Evolutionary conservation across 192 early-diverging fungal species (phyloP), one percentile per base, ranked within the genome.

Genomic region (Gorgonomyces haynaldii): DNA sequence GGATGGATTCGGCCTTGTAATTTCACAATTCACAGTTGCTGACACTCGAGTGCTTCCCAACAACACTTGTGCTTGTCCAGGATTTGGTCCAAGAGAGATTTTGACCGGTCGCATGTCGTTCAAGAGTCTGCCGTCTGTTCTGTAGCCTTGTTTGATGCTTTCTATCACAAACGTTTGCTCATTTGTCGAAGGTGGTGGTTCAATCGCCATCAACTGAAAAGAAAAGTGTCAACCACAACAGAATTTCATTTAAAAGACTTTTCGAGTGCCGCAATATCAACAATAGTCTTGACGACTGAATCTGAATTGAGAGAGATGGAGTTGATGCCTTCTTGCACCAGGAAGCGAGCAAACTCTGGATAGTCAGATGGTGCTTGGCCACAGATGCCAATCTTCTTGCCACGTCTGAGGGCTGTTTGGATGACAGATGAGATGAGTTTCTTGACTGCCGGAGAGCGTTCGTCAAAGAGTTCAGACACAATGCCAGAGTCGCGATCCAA

Each of bases 1-100:
- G 31, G n/a, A 44, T 1, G 60, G 37, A 6, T 26, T 19, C 71
- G 85, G 61, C 82, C 90, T 31, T 4, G 63, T 53, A 37, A 75
- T 67, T 37, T 70, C 72, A 42, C 60, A 64, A 15, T 60, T 55
- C n/a, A 75, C 67, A 38, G 57, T 64, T 20, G 71, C 71, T 2
- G 63, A 42, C 4, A 67, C 71, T 53, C 66, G 60, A 28, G 93
- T 95, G 49, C 79, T 80, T 1, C 94, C 90, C 21, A 92, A 65
- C 24, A 79, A 76, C 0, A 92, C 86, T 53, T 90, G 74, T 10
- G 70, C 81, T 22, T 79, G 58, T 1, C 91, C 90, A 50, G 61
- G 65, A 23, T 83, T 73, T 0, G 72, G 67, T 22, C 86, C 84
- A 51, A 88, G 75, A 8, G 53, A 39, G 17, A 91, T 75, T 20